phyloP scores from a whole-genome alignment of 441 rosid species.

The Bruguiera hainesii region DNA sequence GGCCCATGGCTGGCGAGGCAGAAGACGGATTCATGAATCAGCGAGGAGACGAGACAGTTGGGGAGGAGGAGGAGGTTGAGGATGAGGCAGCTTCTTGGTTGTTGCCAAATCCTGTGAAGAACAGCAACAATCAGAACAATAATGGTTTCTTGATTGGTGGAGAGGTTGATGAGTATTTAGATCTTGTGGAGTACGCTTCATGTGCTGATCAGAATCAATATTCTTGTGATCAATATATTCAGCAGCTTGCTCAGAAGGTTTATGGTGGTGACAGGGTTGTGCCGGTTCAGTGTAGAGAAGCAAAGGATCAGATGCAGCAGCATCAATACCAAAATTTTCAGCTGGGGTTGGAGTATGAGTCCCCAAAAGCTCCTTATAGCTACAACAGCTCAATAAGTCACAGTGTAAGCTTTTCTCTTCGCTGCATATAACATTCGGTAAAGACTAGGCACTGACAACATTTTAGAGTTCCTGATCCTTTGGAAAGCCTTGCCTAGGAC shows the following conservation, averaged over 20 bases:
- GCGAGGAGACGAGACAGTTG: conserved; percentile 32
- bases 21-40: conserved; percentile 33
- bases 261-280: conserved; percentile 65
- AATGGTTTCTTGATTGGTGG: conserved; percentile 53
- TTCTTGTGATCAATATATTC: conserved; percentile 26
- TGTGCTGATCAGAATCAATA: conserved; percentile 38
- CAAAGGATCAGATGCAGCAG: conserved; percentile 37
- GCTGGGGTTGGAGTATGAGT: conserved; percentile 46
- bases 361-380: conserved; percentile 45
- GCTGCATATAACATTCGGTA: not conserved
- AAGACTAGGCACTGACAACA: too few relatives aligned
- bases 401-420: conserved; percentile 34
- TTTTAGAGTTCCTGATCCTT: too few relatives aligned
- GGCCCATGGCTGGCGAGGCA: conserved; percentile 25
- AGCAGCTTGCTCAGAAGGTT: conserved; percentile 38
- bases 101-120: conserved; percentile 46
- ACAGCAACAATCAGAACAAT: conserved; percentile 7
- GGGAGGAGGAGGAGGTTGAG: conserved; percentile 53
- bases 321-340: conserved; percentile 42
- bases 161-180: conserved; percentile 67
- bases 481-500: too few relatives aligned
- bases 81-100: conserved; percentile 87
- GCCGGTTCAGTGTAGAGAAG: conserved; percentile 52
- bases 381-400: conserved; percentile 43
- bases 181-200: conserved; percentile 62